phyloP scores from a whole-genome alignment of 2,329 filamentous ascomycete genomes.

The Penicillium sp. region DNA sequence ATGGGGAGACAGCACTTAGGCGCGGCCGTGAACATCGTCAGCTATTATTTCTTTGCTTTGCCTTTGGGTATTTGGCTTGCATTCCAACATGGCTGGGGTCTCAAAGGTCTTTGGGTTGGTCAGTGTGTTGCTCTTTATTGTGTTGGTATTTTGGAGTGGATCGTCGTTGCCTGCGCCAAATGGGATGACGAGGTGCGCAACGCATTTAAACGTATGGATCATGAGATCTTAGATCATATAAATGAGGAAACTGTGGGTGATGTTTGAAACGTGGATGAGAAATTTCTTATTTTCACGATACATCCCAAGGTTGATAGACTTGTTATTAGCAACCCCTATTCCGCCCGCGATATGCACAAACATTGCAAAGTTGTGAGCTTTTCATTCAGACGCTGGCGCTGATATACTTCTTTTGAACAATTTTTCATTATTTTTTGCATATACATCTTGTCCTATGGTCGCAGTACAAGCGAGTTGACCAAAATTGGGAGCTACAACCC shows the following conservation, averaged over 20 bases:
- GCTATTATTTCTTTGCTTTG: slow-evolving; percentile 80
- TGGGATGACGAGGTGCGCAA: slow-evolving; percentile 73
- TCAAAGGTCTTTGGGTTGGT: slow-evolving; percentile 78
- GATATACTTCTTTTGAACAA: too few species aligned
- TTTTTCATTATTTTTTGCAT: too few species aligned
- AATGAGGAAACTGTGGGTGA: slow-evolving; percentile 3
- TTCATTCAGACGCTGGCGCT: too few species aligned
- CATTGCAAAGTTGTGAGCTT: too few species aligned
- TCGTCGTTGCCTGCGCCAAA: slow-evolving; percentile 72
- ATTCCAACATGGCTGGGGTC: slow-evolving; percentile 75
- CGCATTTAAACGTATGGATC: slow-evolving; percentile 70
- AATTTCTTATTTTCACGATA: too few species aligned
- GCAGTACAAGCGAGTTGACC: too few species aligned
- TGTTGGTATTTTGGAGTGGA: slow-evolving; percentile 76
- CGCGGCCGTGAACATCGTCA: slow-evolving; percentile 75
- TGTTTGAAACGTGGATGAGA: not conserved
- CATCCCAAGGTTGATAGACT: too few species aligned
- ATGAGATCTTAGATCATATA: slow-evolving; percentile 20
- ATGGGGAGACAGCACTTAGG: slow-evolving; percentile 88
- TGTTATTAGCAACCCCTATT: not conserved
- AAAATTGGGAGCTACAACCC: too few species aligned
- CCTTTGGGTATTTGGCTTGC: slow-evolving; percentile 82
- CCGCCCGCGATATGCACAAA: too few species aligned
- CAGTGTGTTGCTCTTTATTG: slow-evolving; percentile 80
- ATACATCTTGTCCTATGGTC: too few species aligned